phyloP scores from a whole-genome alignment of 1,284 basidiomycete genomes.

The Ceratobasidium sp. region DNA sequence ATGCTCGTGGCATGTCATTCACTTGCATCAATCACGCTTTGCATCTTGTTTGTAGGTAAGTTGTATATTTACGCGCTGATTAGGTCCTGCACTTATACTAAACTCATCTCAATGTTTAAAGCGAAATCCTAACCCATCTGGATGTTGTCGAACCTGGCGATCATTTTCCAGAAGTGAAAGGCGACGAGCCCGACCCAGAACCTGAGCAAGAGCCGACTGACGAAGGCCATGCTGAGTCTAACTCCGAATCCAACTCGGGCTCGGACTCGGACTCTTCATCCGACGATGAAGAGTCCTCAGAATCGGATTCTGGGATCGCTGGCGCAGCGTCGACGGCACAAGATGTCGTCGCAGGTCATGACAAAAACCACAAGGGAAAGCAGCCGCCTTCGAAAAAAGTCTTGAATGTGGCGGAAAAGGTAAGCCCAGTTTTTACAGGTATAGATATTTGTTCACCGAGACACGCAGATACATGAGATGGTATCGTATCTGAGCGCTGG shows the following conservation, averaged over 20 bases:
- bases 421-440: neutral
- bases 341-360: neutral
- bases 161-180: neutral
- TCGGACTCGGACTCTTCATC: neutral
- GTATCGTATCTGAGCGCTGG: neutral
- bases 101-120: neutral
- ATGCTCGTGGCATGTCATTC: neutral
- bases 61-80: neutral
- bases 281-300: neutral
- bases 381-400: neutral
- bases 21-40: conserved; percentile 13
- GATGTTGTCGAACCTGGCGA: conserved; percentile 4
- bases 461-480: conserved; percentile 6
- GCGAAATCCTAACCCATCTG: neutral
- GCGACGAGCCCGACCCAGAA: neutral
- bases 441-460: neutral
- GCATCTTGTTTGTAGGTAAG: conserved; percentile 2
- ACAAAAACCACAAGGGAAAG: neutral
- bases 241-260: neutral
- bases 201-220: neutral
- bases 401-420: conserved; percentile 2
- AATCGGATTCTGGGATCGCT: too few relatives aligned
- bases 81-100: neutral
- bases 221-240: neutral
- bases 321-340: neutral